phyloP scores from a whole-genome alignment of 78 protist genomes.

The Dictyostelium brefeldianum region DNA sequence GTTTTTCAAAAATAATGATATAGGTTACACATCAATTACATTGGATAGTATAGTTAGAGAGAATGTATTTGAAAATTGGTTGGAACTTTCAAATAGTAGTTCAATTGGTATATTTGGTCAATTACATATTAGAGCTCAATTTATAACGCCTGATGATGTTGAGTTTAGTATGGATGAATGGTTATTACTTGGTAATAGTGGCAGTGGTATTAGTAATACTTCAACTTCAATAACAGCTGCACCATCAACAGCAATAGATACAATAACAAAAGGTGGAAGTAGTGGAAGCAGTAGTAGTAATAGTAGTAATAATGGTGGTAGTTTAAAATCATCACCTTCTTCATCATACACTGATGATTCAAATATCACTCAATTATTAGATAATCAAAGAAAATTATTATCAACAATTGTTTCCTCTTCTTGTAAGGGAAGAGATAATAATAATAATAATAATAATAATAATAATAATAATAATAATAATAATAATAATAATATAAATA shows the following conservation, averaged over 20 bases:
- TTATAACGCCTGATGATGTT: not conserved
- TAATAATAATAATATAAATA: not conserved
- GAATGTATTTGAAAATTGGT: conserved; percentile 2
- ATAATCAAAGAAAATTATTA: conserved; percentile 1
- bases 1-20: conserved; percentile 24
- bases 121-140: not conserved
- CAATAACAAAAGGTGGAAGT: not conserved
- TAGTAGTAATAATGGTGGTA: not conserved
- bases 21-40: conserved; percentile 2
- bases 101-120: not conserved
- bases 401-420: not conserved
- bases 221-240: not conserved
- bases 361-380: not conserved
- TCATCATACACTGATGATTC: not conserved
- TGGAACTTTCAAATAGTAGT: not conserved
- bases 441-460: not conserved
- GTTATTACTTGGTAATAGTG: not conserved
- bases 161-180: conserved; percentile 9
- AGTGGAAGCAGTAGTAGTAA: not conserved
- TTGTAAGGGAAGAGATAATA: not conserved
- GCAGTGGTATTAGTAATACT: not conserved
- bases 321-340: conserved; percentile 6
- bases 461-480: not conserved
- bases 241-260: not conserved
- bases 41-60: not conserved